Evolutionary conservation across 768 basidiomycete species (phyloP), one percentile per base, ranked within the genome.

Genomic region (Dioszegia crocea): DNA sequence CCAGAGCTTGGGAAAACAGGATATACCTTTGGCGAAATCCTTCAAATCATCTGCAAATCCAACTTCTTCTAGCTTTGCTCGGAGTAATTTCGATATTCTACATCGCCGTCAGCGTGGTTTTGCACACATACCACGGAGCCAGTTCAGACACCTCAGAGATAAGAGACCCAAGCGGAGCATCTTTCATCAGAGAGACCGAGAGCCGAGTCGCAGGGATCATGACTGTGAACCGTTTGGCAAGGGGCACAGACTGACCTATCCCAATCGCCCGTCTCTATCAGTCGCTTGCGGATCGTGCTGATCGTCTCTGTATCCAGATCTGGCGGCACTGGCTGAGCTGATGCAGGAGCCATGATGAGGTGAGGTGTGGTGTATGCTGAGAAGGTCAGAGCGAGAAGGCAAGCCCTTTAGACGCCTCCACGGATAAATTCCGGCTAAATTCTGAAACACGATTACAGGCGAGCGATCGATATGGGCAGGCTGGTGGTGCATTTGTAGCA

Each of bases 181-280:
- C n/a, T n/a, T n/a, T n/a, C n/a, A n/a, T n/a, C n/a, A n/a, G n/a
- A n/a, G n/a, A n/a, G n/a, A n/a, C n/a, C n/a, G n/a, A n/a, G n/a
- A n/a, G n/a, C n/a, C n/a, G n/a, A n/a, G n/a, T n/a, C n/a, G n/a
- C n/a, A n/a, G n/a, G n/a, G n/a, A n/a, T n/a, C n/a, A n/a, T n/a
- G n/a, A n/a, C n/a, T n/a, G n/a, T n/a, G n/a, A n/a, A n/a, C n/a
- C n/a, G 33, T 6, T 33, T 6, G 33, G 14, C 6, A 14, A 33
- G 33, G 33, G 33, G 33, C 14, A 33, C 33, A 33, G 27, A 59
- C 70, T 55, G n/a, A 70, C 71, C 71, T 56, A 24, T 73, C 68
- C 71, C 71, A 73, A 29, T 73, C 68, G 24, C 71, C 71, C 26
- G 71, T 73, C 44, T 73, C 66, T 29, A 73, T 45, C 27, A 73